These are phyloP conservation scores for Casuarina glauca DNA, from an alignment of 306 rosid species.

Conservation along the genomic window DNA sequence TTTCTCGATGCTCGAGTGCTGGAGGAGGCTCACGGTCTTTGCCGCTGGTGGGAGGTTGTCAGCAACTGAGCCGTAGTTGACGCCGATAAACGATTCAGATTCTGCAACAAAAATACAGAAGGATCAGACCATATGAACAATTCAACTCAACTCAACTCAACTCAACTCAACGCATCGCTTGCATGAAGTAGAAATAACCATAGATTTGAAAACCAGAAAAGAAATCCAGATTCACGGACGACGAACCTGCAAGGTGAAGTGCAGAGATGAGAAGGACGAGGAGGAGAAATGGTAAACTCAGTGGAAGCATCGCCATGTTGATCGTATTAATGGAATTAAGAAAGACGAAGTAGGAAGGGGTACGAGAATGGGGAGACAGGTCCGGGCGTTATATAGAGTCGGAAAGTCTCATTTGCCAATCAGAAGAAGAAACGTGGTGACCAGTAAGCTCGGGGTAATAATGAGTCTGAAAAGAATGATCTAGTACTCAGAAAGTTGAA, in stretches of 20 bases:
- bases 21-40: conserved; percentile 51
- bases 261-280: conserved; percentile 37
- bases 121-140: neutral
- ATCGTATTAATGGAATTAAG: neutral
- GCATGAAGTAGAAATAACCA: neutral
- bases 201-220: neutral
- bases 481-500: no score
- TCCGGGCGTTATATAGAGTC: neutral
- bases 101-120: conserved; percentile 40
- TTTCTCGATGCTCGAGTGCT: conserved; percentile 56
- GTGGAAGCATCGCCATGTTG: conserved; percentile 46
- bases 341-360: neutral
- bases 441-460: no score
- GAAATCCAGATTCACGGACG: neutral
- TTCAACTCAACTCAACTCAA: no score
- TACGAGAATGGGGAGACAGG: neutral
- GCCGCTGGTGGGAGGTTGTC: conserved; percentile 70
- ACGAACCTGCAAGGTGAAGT: conserved; percentile 48
- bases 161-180: neutral
- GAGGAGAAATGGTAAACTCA: conserved; percentile 18
- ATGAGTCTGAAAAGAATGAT: no score
- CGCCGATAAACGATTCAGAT: conserved; percentile 76
- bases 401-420: neutral
- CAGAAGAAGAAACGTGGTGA: neutral
- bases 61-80: conserved; percentile 78